Conservation (phyloP, 2,329 filamentous ascomycete species). For the Aspergillus tanneri region DNA sequence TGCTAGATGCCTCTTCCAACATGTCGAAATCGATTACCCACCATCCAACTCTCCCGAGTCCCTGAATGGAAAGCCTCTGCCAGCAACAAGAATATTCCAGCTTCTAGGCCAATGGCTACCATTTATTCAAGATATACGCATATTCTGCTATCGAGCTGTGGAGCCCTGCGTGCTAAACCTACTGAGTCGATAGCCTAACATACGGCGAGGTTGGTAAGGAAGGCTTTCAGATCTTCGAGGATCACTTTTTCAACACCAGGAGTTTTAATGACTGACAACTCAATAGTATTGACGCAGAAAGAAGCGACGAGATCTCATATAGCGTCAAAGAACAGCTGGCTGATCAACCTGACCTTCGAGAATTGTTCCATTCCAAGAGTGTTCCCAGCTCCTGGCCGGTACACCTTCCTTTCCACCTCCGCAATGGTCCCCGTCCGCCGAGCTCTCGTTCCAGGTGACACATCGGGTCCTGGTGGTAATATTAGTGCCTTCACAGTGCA, state of each 20-base stretch:
- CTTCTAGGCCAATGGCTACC: constrained; percentile 5
- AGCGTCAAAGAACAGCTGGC: neutral
- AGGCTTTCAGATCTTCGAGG: neutral
- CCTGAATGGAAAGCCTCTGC: constrained; percentile 4
- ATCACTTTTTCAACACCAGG: constrained; percentile 1
- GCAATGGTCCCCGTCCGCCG: too few species aligned
- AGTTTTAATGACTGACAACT: constrained; percentile 1
- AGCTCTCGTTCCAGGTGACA: too few species aligned
- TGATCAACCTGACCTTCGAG: neutral
- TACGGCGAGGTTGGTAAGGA: constrained; percentile 2
- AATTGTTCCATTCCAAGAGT: neutral
- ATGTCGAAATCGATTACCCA: constrained; percentile 4
- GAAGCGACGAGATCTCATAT: constrained; percentile 1
- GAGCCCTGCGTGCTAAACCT: constrained; percentile 8
- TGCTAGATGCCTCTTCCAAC: constrained; percentile 6
- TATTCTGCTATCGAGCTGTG: constrained; percentile 3
- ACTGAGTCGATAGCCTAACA: constrained; percentile 3
- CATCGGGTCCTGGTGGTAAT: too few species aligned
- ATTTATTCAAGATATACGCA: constrained; percentile 3
- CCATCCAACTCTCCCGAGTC: constrained; percentile 5
- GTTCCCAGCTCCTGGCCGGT: neutral
- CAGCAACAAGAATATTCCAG: constrained; percentile 5
- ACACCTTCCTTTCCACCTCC: neutral
- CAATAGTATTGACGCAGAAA: constrained; percentile 3
- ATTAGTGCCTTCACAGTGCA: too few species aligned